A percentile compares a stretch with the other conserved stretches of the same genome.
phyloP scores from a whole-genome alignment of 2,329 filamentous ascomycete genomes.

The Diplodia intermedia region DNA sequence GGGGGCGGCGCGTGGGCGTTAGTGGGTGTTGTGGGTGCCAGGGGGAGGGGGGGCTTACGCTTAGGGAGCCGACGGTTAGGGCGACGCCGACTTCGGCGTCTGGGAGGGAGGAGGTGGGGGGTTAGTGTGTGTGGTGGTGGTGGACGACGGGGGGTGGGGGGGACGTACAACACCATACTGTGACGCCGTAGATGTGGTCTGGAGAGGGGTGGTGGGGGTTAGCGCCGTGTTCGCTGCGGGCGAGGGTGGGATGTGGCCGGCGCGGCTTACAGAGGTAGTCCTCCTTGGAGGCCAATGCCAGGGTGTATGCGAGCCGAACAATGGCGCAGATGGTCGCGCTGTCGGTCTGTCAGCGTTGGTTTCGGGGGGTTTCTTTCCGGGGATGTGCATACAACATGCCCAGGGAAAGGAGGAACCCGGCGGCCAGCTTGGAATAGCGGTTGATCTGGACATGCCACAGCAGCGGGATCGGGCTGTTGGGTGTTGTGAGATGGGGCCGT shows the following conservation, averaged over 20 bases:
- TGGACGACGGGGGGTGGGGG: too few species aligned
- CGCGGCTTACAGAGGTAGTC: not conserved
- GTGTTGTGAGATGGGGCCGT: too few species aligned
- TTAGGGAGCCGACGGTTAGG: not conserved
- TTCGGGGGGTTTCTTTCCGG: not conserved
- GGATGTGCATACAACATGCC: not conserved
- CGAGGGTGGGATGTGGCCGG: too few species aligned
- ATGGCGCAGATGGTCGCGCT: not conserved
- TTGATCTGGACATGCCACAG: not conserved
- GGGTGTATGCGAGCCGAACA: not conserved
- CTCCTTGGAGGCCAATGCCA: not conserved
- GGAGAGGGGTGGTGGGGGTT: too few species aligned
- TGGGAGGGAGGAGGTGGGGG: not conserved
- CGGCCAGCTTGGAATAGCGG: not conserved
- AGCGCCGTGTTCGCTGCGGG: too few species aligned
- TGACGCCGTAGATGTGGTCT: not conserved
- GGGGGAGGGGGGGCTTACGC: not conserved
- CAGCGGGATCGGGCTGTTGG: not conserved
- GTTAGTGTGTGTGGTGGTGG: too few species aligned
- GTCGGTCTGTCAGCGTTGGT: not conserved
- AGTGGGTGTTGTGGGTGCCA: too few species aligned
- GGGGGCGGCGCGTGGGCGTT: not conserved
- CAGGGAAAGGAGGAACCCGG: not conserved
- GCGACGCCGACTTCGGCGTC: conserved; percentile 1
- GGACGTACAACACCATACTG: conserved; percentile 1